Base-by-base conservation (phyloP, 441 rosid species). In the Euphorbia neoarborescens region DNA sequence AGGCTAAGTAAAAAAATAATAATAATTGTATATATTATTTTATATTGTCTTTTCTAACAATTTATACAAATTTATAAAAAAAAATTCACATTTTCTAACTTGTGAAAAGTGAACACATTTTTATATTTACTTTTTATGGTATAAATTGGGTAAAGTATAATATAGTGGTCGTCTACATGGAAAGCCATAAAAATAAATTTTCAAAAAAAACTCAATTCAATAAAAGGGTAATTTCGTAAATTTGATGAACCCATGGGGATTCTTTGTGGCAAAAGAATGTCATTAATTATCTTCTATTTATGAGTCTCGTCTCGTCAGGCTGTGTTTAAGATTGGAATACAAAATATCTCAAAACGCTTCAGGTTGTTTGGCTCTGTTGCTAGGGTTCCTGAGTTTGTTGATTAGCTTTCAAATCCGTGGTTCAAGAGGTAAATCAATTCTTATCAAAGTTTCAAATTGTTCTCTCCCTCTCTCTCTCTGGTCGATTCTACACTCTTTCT, bases 261-360 rank as follows among this genome's bases (percentile, higher is more conserved):
- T 28, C 25, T 27, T 12, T n/a, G 7, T 17, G 69, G 54, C 1
- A 19, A 40, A 35, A 70, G 19, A 14, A 72, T 50, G 74, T 72
- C 70, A 38, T 37, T 32, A 28, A 38, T 37, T 32, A 28, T 70
- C 73, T 10, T 35, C 12, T 59, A 54, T 71, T 67, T 72, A 61
- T 28, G 42, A 12, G 24, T 38, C 35, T 44, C 54, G 19, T 54
- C 46, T 59, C 69, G 12, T 34, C 11, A n/a, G 27, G n/a, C 13
- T 7, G 14, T n/a, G n/a, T n/a, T n/a, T n/a, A n/a, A n/a, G 24
- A 6, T 8, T 3, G 14, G 25, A 0, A 7, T 9, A 38, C 6
- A 78, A 72, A 75, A 56, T 73, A 71, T 79, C 78, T 17, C 71
- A 17, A 15, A n/a, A 15, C 25, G 34, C 60, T 7, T 28, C 32